Percentiles rank a stretch among this genome's conserved stretches.
Evolutionary conservation across 2,329 filamentous ascomycete genomes (phyloP).

Genomic region (Alternaria solani): DNA sequence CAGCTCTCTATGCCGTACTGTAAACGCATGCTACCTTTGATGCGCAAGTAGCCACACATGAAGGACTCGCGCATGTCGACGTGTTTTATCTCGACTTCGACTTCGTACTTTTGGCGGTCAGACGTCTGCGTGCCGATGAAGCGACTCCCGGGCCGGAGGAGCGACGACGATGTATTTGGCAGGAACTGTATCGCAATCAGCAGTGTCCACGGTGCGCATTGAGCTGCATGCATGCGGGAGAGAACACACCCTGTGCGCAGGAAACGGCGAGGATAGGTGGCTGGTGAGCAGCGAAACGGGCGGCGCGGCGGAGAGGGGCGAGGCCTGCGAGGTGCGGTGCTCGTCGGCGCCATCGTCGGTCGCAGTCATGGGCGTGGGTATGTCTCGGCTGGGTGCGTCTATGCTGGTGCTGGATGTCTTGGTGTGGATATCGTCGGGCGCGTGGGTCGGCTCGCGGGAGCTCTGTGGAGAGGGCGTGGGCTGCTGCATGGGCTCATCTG

Average conservation of each 20-base stretch:
- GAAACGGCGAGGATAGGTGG: slow-evolving; percentile 44
- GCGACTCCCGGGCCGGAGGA: slow-evolving; percentile 83
- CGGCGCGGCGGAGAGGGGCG: slow-evolving; percentile 41
- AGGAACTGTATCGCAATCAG: slow-evolving; percentile 64
- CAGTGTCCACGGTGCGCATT: slow-evolving; percentile 7
- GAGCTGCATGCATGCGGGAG: background rate
- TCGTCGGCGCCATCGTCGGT: slow-evolving; percentile 48
- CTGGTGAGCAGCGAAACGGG: slow-evolving; percentile 36
- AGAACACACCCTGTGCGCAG: slow-evolving; percentile 45
- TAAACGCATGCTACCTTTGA: slow-evolving; percentile 73
- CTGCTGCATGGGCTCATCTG: slow-evolving; percentile 39
- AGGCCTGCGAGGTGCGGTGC: slow-evolving; percentile 45
- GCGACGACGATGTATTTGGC: slow-evolving; percentile 83
- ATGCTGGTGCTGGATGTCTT: slow-evolving; percentile 45
- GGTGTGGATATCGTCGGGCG: slow-evolving; percentile 30
- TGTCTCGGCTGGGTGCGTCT: slow-evolving; percentile 48
- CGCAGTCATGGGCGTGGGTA: slow-evolving; percentile 49
- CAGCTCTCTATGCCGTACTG: background rate
- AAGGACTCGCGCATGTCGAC: slow-evolving; percentile 95
- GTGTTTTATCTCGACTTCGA: slow-evolving; percentile 96
- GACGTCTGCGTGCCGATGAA: slow-evolving; percentile 93
- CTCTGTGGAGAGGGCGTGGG: slow-evolving; percentile 48
- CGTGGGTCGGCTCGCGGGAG: slow-evolving; percentile 25
- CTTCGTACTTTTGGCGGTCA: slow-evolving; percentile 90
- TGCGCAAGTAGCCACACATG: slow-evolving; percentile 91